These are phyloP conservation scores for Populus euphratica DNA, from an alignment of 345 rosid genomes.

Conservation along the genomic window DNA sequence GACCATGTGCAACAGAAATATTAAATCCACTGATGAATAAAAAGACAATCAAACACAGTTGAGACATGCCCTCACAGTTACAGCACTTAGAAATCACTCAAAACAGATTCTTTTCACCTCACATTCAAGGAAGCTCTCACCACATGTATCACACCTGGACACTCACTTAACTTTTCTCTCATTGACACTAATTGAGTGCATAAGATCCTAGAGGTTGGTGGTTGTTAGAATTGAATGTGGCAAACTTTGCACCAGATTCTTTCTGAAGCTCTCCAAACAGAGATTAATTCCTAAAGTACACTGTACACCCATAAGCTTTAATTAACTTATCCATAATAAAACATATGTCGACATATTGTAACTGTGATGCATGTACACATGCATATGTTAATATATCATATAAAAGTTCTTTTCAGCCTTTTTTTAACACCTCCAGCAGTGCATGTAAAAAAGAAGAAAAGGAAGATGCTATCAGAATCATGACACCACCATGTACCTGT, in stretches of 20 bases:
- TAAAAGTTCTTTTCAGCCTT: neutral
- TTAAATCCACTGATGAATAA: neutral
- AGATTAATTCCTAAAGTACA: neutral
- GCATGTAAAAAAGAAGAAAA: neutral
- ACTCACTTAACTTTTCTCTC: neutral
- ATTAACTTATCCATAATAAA: neutral
- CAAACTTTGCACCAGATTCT: neutral
- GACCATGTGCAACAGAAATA: neutral
- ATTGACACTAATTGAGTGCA: neutral
- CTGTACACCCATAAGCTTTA: neutral
- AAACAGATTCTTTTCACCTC: neutral
- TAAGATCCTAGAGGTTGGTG: neutral
- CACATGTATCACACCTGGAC: neutral
- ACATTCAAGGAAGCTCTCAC: neutral
- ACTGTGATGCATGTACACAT: neutral
- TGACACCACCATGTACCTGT: slow-evolving; percentile 45
- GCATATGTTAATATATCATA: neutral
- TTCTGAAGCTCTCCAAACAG: neutral
- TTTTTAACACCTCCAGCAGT: neutral
- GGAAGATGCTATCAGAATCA: neutral
- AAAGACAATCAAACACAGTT: neutral
- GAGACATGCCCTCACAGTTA: neutral
- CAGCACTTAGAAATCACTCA: neutral
- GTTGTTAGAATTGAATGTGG: neutral
- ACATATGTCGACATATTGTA: neutral